A percentile compares a stretch with the other conserved stretches of the same genome.
Conservation (phyloP, 352 stramenopile genomes). For the Chrysophaeum taylorii region DNA sequence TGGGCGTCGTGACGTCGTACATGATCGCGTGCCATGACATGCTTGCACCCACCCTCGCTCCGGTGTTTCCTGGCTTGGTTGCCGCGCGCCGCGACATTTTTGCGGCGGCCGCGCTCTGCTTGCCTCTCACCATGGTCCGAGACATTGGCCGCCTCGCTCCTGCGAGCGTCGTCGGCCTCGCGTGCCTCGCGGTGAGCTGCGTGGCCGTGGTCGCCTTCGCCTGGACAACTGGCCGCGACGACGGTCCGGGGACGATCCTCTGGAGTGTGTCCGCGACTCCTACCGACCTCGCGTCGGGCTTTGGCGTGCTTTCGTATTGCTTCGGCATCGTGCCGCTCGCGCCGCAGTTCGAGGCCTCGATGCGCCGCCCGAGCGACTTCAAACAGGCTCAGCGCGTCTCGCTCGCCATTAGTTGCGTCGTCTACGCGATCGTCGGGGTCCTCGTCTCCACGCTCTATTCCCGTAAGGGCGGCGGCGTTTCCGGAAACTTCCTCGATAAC, state of each 20-base stretch:
- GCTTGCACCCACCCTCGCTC: background rate
- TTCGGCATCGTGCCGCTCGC: constrained; percentile 17
- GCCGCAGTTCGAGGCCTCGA: constrained; percentile 10
- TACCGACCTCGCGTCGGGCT: background rate
- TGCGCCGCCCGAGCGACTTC: background rate
- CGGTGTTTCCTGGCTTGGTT: too few relatives aligned
- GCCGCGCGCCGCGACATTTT: background rate
- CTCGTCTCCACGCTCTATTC: background rate
- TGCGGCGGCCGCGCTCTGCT: background rate
- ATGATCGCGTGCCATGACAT: constrained; percentile 14
- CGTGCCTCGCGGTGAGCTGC: background rate
- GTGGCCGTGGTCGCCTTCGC: constrained; percentile 8
- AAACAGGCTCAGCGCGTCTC: background rate
- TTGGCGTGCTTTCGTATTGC: constrained; percentile 17
- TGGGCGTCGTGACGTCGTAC: constrained; percentile 16
- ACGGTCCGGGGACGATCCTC: too few relatives aligned
- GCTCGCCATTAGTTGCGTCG: background rate
- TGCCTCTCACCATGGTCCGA: constrained; percentile 5
- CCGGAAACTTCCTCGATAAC: background rate
- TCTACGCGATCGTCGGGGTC: background rate
- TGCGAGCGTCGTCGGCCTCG: background rate
- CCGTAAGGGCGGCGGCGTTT: background rate
- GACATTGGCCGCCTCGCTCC: constrained; percentile 12
- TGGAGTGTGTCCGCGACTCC: background rate
- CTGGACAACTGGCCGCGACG: too few relatives aligned